Base-by-base conservation (phyloP, 768 basidiomycete genomes). In the Rubroboletus pulcherrimus region DNA sequence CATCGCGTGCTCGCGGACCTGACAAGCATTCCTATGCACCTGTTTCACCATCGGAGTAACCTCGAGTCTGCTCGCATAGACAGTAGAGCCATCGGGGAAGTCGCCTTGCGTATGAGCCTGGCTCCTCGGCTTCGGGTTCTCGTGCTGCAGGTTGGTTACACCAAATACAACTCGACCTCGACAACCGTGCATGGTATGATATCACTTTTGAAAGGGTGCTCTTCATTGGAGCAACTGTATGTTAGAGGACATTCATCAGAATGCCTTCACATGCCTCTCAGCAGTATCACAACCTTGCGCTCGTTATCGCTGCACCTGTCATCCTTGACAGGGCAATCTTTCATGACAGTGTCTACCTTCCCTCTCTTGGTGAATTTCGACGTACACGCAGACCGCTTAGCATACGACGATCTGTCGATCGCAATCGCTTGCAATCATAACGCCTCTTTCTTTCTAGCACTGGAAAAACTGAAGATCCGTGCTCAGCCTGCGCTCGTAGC, bases 351-450 rank as follows among this genome's bases (percentile, higher is more conserved):
- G 39, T 70, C 72, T 19, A 54, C 56, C 19, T 74, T 81, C 26
- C 75, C 75, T 9, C 39, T 42, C 31, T 73, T 82, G 53, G 54
- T 52, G 21, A 67, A 77, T 40, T 69, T 82, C 34, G 74, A 80
- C 52, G 50, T 81, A 10, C 79, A 82, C 51, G 77, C 74, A 2
- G 67, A 72, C 10, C 72, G 73, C 57, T 57, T 81, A 29, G 66
- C 69, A 24, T 33, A 57, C 5, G 64, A 73, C 31, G 58, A 62
- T 33, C 50, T 63, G 33, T 57, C 56, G 10, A 17, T 31, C 14
- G 51, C 55, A 42, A 43, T 61, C 2, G n/a, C 49, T 38, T 35
- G 42, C 37, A 15, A 31, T 14, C 21, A 9, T 47, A 51, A 45
- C 45, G 10, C 15, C 10, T 17, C 55, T 2, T 66, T 66, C 51